Percentiles rank a stretch among this genome's conserved stretches.
Evolutionary conservation across 2,329 filamentous ascomycete genomes (phyloP).

Genomic region (Fusarium sp.): DNA sequence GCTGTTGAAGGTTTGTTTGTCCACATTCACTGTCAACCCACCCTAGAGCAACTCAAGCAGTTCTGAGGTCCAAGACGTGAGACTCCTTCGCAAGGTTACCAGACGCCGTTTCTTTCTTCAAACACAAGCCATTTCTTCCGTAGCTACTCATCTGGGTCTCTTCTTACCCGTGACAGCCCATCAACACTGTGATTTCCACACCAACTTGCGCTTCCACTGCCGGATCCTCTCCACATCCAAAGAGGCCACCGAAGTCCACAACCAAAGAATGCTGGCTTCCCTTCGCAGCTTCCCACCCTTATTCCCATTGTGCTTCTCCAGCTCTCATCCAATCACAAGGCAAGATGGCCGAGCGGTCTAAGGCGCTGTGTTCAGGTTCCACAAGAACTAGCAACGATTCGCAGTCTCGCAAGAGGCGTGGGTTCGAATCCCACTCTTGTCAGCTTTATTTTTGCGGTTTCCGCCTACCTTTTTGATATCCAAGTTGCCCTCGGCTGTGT

Average conservation of each 20-base stretch:
- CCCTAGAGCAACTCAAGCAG: not conserved
- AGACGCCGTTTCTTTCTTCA: not conserved
- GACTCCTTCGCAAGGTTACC: not conserved
- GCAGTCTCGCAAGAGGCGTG: slow-evolving; percentile 1
- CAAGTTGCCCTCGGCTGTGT: not conserved
- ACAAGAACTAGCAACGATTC: slow-evolving; percentile 1
- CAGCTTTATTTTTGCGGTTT: not conserved
- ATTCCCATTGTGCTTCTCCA: not conserved
- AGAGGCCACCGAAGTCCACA: not conserved
- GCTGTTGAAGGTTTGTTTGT: not conserved
- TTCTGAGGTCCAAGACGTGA: not conserved
- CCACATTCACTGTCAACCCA: not conserved
- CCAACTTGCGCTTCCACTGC: not conserved
- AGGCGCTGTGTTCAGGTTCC: not conserved
- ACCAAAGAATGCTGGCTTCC: not conserved
- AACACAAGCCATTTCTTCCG: not conserved
- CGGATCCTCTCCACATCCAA: not conserved
- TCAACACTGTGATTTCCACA: no score
- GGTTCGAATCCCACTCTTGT: slow-evolving; percentile 1
- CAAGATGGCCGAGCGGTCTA: slow-evolving; percentile 1
- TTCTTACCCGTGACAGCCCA: not conserved
- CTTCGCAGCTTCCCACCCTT: not conserved
- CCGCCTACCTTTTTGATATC: not conserved
- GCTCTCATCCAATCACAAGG: not conserved
- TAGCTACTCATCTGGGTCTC: not conserved